A percentile compares a stretch with the other conserved stretches of the same genome.
Conservation (phyloP, 352 stramenopile species). For the Pseudoperonospora humuli region DNA sequence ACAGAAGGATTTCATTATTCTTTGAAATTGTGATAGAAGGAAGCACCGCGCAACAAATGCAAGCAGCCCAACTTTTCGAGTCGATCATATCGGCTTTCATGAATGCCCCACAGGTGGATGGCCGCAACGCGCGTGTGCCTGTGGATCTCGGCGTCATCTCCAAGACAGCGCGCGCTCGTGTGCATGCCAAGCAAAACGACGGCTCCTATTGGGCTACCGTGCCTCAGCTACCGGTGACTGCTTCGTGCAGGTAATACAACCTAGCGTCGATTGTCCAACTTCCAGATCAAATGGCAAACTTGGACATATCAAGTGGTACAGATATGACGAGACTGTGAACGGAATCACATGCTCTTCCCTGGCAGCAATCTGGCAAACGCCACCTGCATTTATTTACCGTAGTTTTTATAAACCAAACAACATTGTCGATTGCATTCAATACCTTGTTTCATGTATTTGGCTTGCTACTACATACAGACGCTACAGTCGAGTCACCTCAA, state of each 20-base stretch:
- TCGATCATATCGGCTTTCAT: conserved; percentile 62
- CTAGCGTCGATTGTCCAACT: no score
- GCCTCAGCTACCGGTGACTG: conserved; percentile 45
- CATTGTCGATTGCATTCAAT: conserved; percentile 9
- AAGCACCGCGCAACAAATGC: conserved; percentile 8
- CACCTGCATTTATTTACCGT: conserved; percentile 9
- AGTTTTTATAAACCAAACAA: conserved; percentile 10
- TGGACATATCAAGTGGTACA: background rate
- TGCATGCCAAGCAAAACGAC: conserved; percentile 44
- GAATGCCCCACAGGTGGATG: conserved; percentile 70
- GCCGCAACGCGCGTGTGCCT: conserved; percentile 51
- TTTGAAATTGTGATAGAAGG: conserved; percentile 2
- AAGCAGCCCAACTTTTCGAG: conserved; percentile 46
- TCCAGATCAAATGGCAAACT: background rate
- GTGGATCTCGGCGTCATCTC: conserved; percentile 50
- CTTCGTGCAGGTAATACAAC: conserved; percentile 11
- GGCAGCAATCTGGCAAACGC: no score
- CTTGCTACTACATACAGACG: no score
- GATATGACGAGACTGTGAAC: no score
- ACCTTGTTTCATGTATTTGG: background rate
- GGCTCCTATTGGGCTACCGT: conserved; percentile 47
- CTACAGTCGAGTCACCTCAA: conserved; percentile 3
- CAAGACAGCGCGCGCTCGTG: conserved; percentile 31
- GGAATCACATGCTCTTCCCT: no score
- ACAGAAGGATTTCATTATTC: no score